These are phyloP conservation scores for Boletus vinaceobasis DNA, from an alignment of 768 basidiomycete species.

Conservation along the genomic window DNA sequence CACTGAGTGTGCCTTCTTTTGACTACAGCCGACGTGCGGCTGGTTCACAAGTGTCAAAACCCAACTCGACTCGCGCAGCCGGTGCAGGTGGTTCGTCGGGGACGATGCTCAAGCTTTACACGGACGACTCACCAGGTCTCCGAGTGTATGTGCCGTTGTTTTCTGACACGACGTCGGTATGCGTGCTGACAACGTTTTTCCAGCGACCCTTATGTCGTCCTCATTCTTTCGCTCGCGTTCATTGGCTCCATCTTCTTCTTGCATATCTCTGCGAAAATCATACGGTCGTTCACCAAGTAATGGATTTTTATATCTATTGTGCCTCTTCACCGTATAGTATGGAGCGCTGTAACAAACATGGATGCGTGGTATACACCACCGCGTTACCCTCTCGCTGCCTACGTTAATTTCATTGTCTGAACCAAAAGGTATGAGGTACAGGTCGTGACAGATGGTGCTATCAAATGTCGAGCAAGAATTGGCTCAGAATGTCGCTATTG, in stretches of 20 bases:
- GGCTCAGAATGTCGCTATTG: neutral
- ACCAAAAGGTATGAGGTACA: neutral
- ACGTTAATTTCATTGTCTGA: neutral
- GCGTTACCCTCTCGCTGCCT: neutral
- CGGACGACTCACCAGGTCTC: slow-evolving; percentile 95
- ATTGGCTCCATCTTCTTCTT: slow-evolving; percentile 99
- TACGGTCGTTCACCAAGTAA: slow-evolving; percentile 85
- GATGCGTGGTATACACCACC: neutral
- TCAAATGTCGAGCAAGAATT: neutral
- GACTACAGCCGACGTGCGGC: slow-evolving; percentile 66
- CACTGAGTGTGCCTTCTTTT: neutral
- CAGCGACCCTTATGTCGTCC: slow-evolving; percentile 95
- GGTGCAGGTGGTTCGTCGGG: slow-evolving; percentile 95
- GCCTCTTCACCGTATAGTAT: neutral
- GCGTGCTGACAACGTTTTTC: slow-evolving; percentile 4
- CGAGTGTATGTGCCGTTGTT: slow-evolving; percentile 81
- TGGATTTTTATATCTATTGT: slow-evolving; percentile 8
- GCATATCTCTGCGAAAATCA: slow-evolving; percentile 93
- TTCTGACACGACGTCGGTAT: neutral
- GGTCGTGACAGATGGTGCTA: too few relatives aligned
- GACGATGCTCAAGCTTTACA: slow-evolving; percentile 99
- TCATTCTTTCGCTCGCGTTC: slow-evolving; percentile 93
- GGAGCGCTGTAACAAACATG: neutral
- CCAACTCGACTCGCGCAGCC: slow-evolving; percentile 86
- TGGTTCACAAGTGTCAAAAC: slow-evolving; percentile 60